Evolutionary conservation across 225 moss, liverwort and hornwort genomes (phyloP).

Genomic region (Ulota crispa): DNA sequence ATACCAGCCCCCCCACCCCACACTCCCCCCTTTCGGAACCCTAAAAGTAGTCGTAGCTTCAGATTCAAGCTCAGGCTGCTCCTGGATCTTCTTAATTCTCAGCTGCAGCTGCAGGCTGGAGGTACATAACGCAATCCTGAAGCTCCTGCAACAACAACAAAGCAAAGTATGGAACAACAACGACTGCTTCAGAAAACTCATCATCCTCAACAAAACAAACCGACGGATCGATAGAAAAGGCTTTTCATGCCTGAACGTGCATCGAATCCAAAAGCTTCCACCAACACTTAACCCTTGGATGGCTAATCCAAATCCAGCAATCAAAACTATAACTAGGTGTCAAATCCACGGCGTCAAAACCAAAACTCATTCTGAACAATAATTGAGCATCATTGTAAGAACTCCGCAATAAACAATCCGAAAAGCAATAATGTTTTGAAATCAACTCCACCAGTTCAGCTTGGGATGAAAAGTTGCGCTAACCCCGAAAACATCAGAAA

Average conservation of each 20-base stretch:
- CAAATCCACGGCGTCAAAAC: background rate
- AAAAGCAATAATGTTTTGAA: background rate
- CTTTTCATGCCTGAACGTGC: background rate
- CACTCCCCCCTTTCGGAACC: background rate
- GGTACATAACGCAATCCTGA: background rate
- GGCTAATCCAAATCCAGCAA: background rate
- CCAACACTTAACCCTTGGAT: background rate
- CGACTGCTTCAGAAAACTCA: background rate
- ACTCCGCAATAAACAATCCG: background rate
- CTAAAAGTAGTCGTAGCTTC: background rate
- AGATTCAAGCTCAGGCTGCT: background rate
- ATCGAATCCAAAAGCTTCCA: background rate
- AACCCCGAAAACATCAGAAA: conserved; percentile 22
- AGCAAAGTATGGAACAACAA: background rate
- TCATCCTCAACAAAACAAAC: background rate
- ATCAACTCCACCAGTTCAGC: background rate
- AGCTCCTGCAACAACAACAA: conserved; percentile 17
- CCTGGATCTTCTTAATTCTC: conserved; percentile 1
- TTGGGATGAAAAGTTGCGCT: background rate
- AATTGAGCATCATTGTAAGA: background rate
- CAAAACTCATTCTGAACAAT: background rate
- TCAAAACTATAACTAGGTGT: background rate
- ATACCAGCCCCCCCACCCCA: conserved; percentile 4
- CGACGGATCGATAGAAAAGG: background rate
- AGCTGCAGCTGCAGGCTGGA: background rate